phyloP scores from a whole-genome alignment of 768 basidiomycete genomes.

The Punctularia strigosozonata region DNA sequence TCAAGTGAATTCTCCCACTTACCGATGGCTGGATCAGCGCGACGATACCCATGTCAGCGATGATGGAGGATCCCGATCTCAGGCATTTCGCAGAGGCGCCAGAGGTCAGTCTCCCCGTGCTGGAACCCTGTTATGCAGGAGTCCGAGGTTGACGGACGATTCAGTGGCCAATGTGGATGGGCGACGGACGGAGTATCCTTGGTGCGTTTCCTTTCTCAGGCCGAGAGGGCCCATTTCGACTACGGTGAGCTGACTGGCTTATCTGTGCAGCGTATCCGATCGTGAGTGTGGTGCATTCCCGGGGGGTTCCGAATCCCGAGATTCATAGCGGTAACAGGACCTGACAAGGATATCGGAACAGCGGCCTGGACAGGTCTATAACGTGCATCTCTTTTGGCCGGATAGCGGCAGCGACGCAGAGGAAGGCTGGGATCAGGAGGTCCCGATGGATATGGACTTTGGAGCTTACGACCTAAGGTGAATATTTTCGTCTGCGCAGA shows the following conservation, averaged over 20 bases:
- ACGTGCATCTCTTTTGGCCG: not conserved
- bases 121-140: no score
- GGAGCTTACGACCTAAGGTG: no score
- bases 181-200: conserved; percentile 13
- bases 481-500: no score
- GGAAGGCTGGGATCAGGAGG: not conserved
- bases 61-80: conserved; percentile 30
- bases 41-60: conserved; percentile 25
- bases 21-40: conserved; percentile 20
- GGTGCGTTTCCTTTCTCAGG: conserved; percentile 8
- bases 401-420: not conserved
- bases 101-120: conserved; percentile 17
- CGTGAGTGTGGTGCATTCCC: not conserved
- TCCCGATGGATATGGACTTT: not conserved
- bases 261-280: not conserved
- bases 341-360: no score
- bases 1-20: not conserved
- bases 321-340: not conserved
- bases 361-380: not conserved
- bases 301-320: no score
- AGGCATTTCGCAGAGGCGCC: conserved; percentile 14
- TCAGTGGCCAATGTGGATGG: conserved; percentile 21
- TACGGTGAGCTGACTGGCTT: not conserved
- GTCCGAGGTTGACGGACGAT: no score
- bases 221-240: no score